These are phyloP conservation scores for Podospora conica DNA, from an alignment of 495 filamentous ascomycete genomes.

Conservation along the genomic window DNA sequence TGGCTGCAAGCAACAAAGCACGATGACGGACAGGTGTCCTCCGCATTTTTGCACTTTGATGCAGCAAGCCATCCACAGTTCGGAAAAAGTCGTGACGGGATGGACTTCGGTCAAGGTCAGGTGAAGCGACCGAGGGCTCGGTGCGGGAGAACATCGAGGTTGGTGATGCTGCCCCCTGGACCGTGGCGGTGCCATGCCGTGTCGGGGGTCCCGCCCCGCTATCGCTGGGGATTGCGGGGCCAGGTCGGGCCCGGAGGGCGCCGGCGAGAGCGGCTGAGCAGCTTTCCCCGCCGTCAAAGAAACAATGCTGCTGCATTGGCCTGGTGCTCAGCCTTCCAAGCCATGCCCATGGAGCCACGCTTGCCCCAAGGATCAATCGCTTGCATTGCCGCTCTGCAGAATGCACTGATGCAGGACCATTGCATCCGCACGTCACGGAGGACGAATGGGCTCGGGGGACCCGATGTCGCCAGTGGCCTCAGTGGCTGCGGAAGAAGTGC, in stretches of 20 bases:
- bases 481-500: neutral
- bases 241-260: neutral
- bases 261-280: neutral
- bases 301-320: no score
- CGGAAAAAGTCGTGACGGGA: neutral
- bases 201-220: neutral
- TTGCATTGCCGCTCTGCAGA: neutral
- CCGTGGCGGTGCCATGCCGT: neutral
- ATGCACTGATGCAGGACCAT: neutral
- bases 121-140: neutral
- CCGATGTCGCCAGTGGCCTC: neutral
- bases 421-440: neutral
- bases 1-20: neutral
- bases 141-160: neutral
- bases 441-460: neutral
- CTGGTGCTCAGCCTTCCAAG: neutral
- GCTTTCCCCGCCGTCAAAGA: neutral
- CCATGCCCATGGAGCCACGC: no score
- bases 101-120: neutral
- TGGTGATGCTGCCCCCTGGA: neutral
- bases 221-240: neutral
- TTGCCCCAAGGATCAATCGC: neutral
- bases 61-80: neutral
- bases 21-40: neutral
- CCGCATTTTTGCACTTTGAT: neutral